These are phyloP conservation scores for Ophiosphaerella narmari DNA, from an alignment of 2,329 filamentous ascomycete species.

Conservation along the genomic window DNA sequence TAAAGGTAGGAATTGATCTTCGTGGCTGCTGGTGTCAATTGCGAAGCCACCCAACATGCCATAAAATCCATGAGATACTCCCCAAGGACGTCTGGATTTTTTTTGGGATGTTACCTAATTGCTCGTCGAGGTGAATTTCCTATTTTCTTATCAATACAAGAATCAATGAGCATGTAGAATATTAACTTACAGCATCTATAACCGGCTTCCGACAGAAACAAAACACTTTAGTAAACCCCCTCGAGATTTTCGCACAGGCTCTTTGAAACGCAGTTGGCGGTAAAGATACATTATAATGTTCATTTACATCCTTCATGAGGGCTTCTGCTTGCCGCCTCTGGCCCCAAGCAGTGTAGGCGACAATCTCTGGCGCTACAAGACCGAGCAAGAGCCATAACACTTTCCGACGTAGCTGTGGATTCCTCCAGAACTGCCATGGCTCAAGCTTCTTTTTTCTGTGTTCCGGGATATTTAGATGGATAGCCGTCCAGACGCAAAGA, in stretches of 20 bases:
- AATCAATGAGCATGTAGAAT: background rate
- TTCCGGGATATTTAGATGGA: too few species aligned
- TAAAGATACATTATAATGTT: background rate
- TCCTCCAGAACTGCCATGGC: too few species aligned
- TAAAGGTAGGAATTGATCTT: background rate
- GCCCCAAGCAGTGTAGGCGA: background rate
- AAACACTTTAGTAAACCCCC: too few species aligned
- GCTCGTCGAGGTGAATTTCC: background rate
- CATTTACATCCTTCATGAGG: background rate
- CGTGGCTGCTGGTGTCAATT: slow-evolving; percentile 1
- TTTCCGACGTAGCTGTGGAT: slow-evolving; percentile 3
- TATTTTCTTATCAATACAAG: background rate
- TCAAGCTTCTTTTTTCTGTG: too few species aligned
- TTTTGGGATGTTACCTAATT: background rate
- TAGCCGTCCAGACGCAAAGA: too few species aligned
- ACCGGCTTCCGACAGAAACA: too few species aligned
- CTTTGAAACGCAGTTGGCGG: too few species aligned
- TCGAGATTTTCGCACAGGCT: too few species aligned
- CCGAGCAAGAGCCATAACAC: slow-evolving; percentile 9
- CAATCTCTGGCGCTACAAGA: slow-evolving; percentile 15
- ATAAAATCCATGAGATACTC: slow-evolving; percentile 9
- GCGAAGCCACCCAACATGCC: slow-evolving; percentile 12
- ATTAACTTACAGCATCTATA: too few species aligned
- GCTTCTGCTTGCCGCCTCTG: background rate
- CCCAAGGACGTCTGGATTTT: slow-evolving; percentile 2